phyloP scores from a whole-genome alignment of 352 stramenopile genomes.

The Aphanomyces astaci region DNA sequence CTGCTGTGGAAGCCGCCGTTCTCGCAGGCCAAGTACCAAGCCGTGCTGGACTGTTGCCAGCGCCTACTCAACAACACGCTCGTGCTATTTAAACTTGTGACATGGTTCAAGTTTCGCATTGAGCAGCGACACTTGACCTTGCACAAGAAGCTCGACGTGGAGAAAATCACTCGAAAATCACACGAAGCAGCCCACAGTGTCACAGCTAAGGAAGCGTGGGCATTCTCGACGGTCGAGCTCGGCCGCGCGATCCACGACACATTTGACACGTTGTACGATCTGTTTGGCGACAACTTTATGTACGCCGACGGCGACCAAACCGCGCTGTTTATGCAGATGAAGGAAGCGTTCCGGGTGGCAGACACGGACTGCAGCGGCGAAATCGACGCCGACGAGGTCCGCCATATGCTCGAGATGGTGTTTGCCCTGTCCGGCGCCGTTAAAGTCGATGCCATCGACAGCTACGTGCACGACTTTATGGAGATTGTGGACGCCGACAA shows the following conservation, averaged over 20 bases:
- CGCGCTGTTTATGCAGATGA: slow-evolving; percentile 83
- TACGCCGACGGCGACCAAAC: slow-evolving; percentile 75
- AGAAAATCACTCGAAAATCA: no score
- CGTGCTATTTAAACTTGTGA: slow-evolving; percentile 65
- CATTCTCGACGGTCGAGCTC: slow-evolving; percentile 43
- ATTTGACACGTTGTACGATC: slow-evolving; percentile 59
- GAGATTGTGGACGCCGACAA: slow-evolving; percentile 52
- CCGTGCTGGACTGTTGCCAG: slow-evolving; percentile 47
- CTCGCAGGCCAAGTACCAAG: slow-evolving; percentile 65
- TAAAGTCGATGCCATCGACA: slow-evolving; percentile 57
- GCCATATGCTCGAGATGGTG: slow-evolving; percentile 67
- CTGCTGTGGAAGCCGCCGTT: slow-evolving; percentile 62
- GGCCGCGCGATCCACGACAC: slow-evolving; percentile 45
- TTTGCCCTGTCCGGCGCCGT: slow-evolving; percentile 65
- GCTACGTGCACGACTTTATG: slow-evolving; percentile 72
- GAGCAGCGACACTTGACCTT: no score
- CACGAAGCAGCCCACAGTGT: no score
- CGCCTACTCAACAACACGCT: slow-evolving; percentile 79
- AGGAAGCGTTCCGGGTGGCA: slow-evolving; percentile 68
- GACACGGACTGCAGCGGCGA: slow-evolving; percentile 76
- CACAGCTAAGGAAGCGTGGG: slow-evolving; percentile 52
- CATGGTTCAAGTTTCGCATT: slow-evolving; percentile 61
- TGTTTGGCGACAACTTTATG: slow-evolving; percentile 66
- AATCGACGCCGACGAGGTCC: slow-evolving; percentile 70
- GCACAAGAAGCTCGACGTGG: no score